Evolutionary conservation across 73 alveolate genomes (phyloP).

Genomic region (Blepharisma japonicum): DNA sequence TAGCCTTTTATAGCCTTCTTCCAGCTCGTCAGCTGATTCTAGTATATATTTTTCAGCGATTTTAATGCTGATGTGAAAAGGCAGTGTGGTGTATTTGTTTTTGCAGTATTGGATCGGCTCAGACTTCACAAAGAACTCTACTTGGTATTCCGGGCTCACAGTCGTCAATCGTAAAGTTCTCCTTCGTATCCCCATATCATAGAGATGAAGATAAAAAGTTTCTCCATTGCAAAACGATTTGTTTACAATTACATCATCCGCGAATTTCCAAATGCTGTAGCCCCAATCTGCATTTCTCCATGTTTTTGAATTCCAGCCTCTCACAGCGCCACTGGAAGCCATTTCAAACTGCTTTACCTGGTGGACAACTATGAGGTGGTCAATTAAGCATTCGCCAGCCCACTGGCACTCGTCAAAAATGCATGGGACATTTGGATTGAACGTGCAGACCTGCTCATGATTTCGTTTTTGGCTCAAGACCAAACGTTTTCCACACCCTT

Average conservation of each 20-base stretch:
- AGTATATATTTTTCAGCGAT: conserved; percentile 23
- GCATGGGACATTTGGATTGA: background rate
- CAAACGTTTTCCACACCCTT: background rate
- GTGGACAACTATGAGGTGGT: background rate
- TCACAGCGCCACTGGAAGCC: conserved; percentile 19
- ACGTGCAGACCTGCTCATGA: conserved; percentile 10
- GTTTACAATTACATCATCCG: background rate
- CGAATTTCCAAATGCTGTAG: conserved; percentile 27
- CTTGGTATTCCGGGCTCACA: background rate
- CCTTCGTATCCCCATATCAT: background rate
- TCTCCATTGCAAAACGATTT: background rate
- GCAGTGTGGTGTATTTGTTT: background rate
- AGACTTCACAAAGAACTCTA: too few relatives aligned
- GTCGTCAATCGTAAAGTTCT: background rate
- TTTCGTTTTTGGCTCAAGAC: background rate
- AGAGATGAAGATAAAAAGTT: background rate
- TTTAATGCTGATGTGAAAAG: conserved; percentile 8
- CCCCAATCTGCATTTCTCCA: conserved; percentile 26
- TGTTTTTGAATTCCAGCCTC: conserved; percentile 29
- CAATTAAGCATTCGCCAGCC: conserved; percentile 17
- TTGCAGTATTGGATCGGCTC: too few relatives aligned
- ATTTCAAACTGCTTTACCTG: conserved; percentile 14
- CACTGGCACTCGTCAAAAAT: conserved; percentile 10
- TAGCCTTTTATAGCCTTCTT: conserved; percentile 22
- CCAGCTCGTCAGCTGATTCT: conserved; percentile 23